Base-by-base conservation (phyloP, 1,284 basidiomycete species). In the Cutaneotrichosporon dermatis region DNA sequence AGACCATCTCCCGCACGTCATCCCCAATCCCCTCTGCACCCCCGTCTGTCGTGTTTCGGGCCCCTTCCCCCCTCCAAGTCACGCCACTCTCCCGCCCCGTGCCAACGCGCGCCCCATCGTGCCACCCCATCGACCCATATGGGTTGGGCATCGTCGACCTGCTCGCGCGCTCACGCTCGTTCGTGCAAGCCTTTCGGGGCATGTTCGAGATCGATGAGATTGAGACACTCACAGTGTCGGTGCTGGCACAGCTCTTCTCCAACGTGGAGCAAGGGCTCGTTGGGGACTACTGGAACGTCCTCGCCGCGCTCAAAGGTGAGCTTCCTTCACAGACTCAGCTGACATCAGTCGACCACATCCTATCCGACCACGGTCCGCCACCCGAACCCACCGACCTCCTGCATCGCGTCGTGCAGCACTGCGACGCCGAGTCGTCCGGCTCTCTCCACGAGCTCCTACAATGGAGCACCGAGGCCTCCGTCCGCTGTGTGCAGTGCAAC, bases 401-500 rank as follows among this genome's bases (percentile, higher is more conserved):
- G 4, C 40, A 11, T 1, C 42, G 41, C n/a, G 41, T 53, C 41
- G 12, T 53, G 6, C 4, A 6, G 8, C 50, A 51, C 39, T 51
- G 50, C 39, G 50, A 51, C 50, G 11, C 10, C 16, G 25, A 35
- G n/a, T 40, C 51, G 1, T 33, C 13, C 41, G 8, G 25, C 8
- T 4, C 42, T 5, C 51, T 53, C 25, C 13, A 35, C 33, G 25
- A 25, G 6, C 41, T 53, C 36, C 25, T 53, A 13, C 51, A 44
- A 33, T 44, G 42, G 41, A 25, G 13, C 16, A 33, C 51, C 42
- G 41, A 53, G 13, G 51, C 51, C 13, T 36, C n/a, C 33, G 51
- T 44, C 6, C 51, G 51, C 25, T 53, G 51, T 33, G 34, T 42
- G 15, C 41, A 43, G 51, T 53, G 51, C 42, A 53, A 16, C 41